Evolutionary conservation across 2,329 filamentous ascomycete species (phyloP).

Genomic region (Trichoderma pleuroti): DNA sequence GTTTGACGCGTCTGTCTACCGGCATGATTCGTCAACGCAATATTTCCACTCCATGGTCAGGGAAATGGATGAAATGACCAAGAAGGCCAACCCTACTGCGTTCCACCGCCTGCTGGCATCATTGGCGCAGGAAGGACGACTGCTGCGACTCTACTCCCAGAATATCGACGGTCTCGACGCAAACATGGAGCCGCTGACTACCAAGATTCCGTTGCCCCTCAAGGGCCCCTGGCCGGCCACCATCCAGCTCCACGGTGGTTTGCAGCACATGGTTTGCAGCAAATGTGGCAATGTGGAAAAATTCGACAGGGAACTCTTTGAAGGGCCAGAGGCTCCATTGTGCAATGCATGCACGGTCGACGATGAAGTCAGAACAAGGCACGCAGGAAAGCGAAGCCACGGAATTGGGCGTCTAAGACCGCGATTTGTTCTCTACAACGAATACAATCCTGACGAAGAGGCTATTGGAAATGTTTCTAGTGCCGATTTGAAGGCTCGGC

Average conservation of each 20-base stretch:
- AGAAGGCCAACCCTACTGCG: slow-evolving; percentile 72
- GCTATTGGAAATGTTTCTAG: slow-evolving; percentile 89
- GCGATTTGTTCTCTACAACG: slow-evolving; percentile 95
- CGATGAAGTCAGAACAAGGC: slow-evolving; percentile 70
- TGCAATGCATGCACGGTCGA: slow-evolving; percentile 71
- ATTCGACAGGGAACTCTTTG: slow-evolving; percentile 76
- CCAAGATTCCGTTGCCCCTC: slow-evolving; percentile 71
- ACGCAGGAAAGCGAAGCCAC: slow-evolving; percentile 84
- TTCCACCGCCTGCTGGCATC: slow-evolving; percentile 95
- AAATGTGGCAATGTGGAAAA: slow-evolving; percentile 78
- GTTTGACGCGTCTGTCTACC: slow-evolving; percentile 97
- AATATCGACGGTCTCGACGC: slow-evolving; percentile 97
- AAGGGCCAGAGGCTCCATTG: slow-evolving; percentile 76
- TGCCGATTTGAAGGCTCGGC: slow-evolving; percentile 78
- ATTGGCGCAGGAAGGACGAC: slow-evolving; percentile 77
- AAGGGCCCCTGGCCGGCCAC: slow-evolving; percentile 93
- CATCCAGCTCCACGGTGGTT: slow-evolving; percentile 87
- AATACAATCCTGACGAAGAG: slow-evolving; percentile 93
- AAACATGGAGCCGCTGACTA: slow-evolving; percentile 72
- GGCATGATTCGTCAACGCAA: slow-evolving; percentile 80
- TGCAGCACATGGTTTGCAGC: slow-evolving; percentile 95
- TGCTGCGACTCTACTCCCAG: slow-evolving; percentile 90
- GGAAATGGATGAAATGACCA: slow-evolving; percentile 75
- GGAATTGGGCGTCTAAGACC: slow-evolving; percentile 87
- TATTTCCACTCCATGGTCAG: slow-evolving; percentile 97